Evolutionary conservation across 768 basidiomycete genomes (phyloP).

Genomic region (Strobilomyces confusus): DNA sequence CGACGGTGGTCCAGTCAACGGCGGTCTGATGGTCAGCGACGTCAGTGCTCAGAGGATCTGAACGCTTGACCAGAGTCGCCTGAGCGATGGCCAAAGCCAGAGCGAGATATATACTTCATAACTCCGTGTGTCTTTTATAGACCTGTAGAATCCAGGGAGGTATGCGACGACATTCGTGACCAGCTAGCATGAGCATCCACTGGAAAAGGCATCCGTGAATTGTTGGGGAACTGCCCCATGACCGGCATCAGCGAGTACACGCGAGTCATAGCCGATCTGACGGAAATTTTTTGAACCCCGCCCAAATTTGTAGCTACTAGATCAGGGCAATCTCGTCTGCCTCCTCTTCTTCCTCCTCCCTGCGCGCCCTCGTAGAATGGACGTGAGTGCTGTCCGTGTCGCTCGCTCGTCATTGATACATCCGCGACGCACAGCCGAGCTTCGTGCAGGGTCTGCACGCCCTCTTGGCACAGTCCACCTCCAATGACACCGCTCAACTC

Average conservation of each 20-base stretch:
- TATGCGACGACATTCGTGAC: too few relatives aligned
- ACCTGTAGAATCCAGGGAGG: background rate
- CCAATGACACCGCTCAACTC: conserved; percentile 81
- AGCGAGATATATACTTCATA: too few relatives aligned
- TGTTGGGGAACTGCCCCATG: too few relatives aligned
- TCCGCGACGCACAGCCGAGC: conserved; percentile 43
- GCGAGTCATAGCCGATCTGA: background rate
- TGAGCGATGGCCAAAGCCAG: conserved; percentile 12
- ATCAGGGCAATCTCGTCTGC: conserved; percentile 26
- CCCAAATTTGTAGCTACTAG: conserved; percentile 44
- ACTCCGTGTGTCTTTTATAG: background rate
- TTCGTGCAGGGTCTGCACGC: conserved; percentile 80
- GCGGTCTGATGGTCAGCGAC: conserved; percentile 47
- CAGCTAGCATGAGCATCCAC: background rate
- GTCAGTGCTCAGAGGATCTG: conserved; percentile 49
- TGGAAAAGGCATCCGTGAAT: too few relatives aligned
- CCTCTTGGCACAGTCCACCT: conserved; percentile 77
- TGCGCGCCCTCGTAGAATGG: conserved; percentile 25
- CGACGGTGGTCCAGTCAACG: conserved; percentile 52
- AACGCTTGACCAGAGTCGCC: conserved; percentile 27
- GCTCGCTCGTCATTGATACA: background rate
- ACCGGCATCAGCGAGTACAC: too few relatives aligned
- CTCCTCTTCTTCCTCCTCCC: conserved; percentile 27
- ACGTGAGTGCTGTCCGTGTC: conserved; percentile 21
- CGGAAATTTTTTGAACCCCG: conserved; percentile 47